A percentile compares a stretch with the other conserved stretches of the same genome.
phyloP scores from a whole-genome alignment of 2,329 filamentous ascomycete species.

The Colletotrichum musicola region DNA sequence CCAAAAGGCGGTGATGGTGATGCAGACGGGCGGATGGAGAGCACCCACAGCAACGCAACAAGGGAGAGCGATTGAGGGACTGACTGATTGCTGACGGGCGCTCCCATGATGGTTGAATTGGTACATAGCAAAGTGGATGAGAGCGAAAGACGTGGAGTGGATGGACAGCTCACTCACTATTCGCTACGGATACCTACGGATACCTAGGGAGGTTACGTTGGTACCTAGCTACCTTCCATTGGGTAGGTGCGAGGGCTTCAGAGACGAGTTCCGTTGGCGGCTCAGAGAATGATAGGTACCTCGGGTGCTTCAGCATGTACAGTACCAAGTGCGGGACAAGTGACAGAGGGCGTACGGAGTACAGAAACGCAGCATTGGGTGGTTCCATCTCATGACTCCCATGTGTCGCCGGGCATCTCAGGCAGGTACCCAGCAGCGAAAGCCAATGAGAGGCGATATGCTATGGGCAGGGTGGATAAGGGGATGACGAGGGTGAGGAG shows the following conservation, averaged over 20 bases:
- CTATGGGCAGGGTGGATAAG: conserved; percentile 3
- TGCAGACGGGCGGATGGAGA: neutral
- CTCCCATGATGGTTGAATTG: too few relatives aligned
- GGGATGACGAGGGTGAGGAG: neutral
- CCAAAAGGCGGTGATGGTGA: conserved; percentile 36
- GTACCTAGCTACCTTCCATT: too few relatives aligned
- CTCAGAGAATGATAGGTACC: too few relatives aligned
- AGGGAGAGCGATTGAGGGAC: too few relatives aligned
- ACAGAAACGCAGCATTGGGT: conserved; percentile 6
- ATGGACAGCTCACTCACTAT: too few relatives aligned
- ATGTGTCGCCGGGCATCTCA: conserved; percentile 27
- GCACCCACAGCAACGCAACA: neutral
- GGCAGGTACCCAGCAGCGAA: conserved; percentile 21
- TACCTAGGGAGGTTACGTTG: too few relatives aligned
- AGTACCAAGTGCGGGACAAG: neutral
- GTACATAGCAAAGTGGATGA: too few relatives aligned
- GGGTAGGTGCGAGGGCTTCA: too few relatives aligned
- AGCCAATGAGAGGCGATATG: neutral
- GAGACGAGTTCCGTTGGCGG: too few relatives aligned
- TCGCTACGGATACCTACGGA: too few relatives aligned
- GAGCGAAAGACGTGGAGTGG: too few relatives aligned
- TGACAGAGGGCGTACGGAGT: conserved; percentile 9
- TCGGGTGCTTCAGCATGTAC: neutral
- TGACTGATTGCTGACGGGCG: too few relatives aligned
- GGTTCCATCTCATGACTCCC: conserved; percentile 34